Base-by-base conservation (phyloP, 257 asterid genomes). In the Asclepias syriaca region DNA sequence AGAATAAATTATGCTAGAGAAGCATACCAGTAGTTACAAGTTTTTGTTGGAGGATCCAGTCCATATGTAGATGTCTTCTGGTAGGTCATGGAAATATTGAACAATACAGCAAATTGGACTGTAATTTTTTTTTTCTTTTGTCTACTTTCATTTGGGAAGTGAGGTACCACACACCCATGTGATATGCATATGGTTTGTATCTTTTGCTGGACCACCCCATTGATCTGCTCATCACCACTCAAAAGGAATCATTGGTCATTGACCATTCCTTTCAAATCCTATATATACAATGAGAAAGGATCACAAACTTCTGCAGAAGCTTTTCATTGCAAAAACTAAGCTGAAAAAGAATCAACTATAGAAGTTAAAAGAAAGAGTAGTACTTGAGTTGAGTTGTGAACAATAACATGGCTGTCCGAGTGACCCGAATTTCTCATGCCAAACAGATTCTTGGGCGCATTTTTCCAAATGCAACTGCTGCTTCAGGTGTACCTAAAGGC, bases 351-450 rank as follows among this genome's bases (percentile, higher is more conserved):
- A 61, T 32, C 66, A 60, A 5, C 34, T 12, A 43, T 32, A 60
- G 9, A 61, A 61, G 39, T 61, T 61, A 10, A 32, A 40, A 40
- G 46, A 40, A 40, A 61, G 22, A 61, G 46, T 61, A 61, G 76
- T 48, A 11, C 76, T 7, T 61, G 14, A 22, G 3, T 8, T 55
- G 22, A 12, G 66, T 48, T 11, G 53, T 48, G 16, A 48, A 15
- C 2, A 16, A 40, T 6, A 79, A 1, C 55, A 83, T 80, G 85
- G 85, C 71, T 3, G 72, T 80, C 48, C 75, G 46, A 19, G 40
- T 74, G 58, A 70, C 75, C 60, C 56, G 60, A 12, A 70, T 77
- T n/a, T 24, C 58, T 64, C 75, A 54, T 51, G 65, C 78, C 32
- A 73, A 78, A 53, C 68, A 72, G 45, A 66, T 75, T 18, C 59